Conservation (phyloP, 1,139 yeast genomes). For the Hyphopichia fennica region DNA sequence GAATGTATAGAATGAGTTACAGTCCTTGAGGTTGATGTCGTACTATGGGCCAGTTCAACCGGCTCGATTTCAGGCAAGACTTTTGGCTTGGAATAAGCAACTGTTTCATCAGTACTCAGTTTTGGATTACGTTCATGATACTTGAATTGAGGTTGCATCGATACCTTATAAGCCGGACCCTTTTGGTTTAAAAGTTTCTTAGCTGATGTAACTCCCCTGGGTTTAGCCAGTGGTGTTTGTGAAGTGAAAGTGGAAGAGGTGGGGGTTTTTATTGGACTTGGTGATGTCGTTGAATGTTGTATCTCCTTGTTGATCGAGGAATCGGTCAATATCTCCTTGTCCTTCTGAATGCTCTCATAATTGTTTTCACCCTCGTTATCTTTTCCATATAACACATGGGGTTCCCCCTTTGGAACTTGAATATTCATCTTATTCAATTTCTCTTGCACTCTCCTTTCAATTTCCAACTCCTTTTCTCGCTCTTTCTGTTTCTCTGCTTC, state of each 20-base stretch:
- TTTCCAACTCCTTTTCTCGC: not conserved
- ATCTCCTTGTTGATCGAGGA: no score
- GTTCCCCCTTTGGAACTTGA: no score
- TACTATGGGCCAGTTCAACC: no score
- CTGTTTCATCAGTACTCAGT: not conserved
- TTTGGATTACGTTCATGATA: slow-evolving; percentile 12
- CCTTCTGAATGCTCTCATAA: no score
- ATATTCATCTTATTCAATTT: not conserved
- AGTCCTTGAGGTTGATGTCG: no score
- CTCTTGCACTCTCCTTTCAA: not conserved
- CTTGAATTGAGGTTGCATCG: slow-evolving; percentile 26
- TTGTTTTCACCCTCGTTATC: no score
- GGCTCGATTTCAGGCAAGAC: not conserved
- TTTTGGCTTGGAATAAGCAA: slow-evolving; percentile 25
- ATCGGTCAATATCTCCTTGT: no score
- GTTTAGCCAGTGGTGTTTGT: not conserved
- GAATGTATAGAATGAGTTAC: no score
- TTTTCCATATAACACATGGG: no score
- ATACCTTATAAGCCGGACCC: slow-evolving; percentile 21
- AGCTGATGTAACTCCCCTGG: not conserved
- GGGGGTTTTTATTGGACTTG: no score
- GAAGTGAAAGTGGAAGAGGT: not conserved
- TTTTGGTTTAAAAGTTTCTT: slow-evolving; percentile 21
- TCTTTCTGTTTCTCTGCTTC: not conserved
- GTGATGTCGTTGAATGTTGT: no score